Conservation (phyloP, 2,329 filamentous ascomycete species). For the Diplodia mutila region DNA sequence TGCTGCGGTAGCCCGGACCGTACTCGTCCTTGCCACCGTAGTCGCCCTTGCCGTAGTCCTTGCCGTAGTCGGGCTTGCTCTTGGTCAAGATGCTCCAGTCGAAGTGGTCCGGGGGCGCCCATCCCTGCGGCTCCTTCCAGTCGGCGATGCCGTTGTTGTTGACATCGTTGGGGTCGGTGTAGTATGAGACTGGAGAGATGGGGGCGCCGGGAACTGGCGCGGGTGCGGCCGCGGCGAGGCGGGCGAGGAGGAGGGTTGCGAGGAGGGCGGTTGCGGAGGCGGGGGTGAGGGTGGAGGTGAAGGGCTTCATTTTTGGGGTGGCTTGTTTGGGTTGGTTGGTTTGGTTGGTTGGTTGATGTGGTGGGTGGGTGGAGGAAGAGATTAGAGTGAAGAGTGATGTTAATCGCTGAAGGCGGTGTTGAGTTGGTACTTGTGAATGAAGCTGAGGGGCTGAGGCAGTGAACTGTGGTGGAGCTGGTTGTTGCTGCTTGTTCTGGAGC, state of each 20-base stretch:
- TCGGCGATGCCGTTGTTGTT: not conserved
- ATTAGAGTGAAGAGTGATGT: too few relatives aligned
- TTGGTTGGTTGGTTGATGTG: not conserved
- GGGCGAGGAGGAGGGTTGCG: not conserved
- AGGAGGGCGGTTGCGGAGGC: not conserved
- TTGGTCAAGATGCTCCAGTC: not conserved
- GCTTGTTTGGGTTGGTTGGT: too few relatives aligned
- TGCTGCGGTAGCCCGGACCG: not conserved
- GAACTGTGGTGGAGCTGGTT: conserved; percentile 4
- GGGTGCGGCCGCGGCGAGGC: not conserved
- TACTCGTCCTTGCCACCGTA: too few relatives aligned
- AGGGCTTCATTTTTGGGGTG: not conserved
- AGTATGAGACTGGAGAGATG: too few relatives aligned
- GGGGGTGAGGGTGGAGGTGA: not conserved
- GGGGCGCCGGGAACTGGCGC: too few relatives aligned
- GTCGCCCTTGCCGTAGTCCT: too few relatives aligned
- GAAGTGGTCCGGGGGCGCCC: not conserved
- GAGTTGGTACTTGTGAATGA: not conserved
- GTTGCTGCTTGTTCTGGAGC: not conserved
- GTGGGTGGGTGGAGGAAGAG: not conserved
- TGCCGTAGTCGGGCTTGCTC: too few relatives aligned
- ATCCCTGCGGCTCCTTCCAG: not conserved
- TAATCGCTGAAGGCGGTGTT: too few relatives aligned
- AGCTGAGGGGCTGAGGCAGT: conserved; percentile 4
- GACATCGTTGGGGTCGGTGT: not conserved